Conservation (phyloP, 1,139 yeast species). For the Candida sanyaensis region DNA sequence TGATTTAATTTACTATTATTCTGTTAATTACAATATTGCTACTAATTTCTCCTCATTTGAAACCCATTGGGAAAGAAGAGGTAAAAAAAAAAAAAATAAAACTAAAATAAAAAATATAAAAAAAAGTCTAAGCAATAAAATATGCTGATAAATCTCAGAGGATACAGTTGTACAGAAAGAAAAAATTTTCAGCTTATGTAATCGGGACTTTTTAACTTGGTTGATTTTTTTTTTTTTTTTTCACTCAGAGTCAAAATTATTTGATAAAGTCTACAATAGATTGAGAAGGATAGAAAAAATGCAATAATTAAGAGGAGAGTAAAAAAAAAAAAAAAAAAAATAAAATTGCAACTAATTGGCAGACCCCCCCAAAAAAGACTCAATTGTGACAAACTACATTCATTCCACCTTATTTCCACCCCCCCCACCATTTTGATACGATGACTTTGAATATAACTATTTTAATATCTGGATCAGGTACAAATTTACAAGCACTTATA, state of each 20-base stretch:
- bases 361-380: background rate
- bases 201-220: no score
- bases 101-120: background rate
- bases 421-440: background rate
- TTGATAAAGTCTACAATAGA: background rate
- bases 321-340: background rate
- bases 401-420: background rate
- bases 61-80: background rate
- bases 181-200: constrained; percentile 1
- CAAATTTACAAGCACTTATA: constrained; percentile 89
- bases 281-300: background rate
- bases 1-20: background rate
- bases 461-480: constrained; percentile 91
- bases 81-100: background rate
- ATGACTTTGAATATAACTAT: constrained; percentile 54
- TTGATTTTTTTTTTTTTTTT: no score
- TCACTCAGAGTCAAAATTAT: constrained; percentile 3
- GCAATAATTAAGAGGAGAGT: background rate
- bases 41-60: background rate
- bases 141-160: background rate
- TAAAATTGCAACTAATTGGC: background rate
- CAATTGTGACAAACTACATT: background rate
- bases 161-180: background rate
- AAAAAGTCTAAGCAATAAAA: background rate
- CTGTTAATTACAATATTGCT: background rate